Percentiles rank a stretch among this genome's conserved stretches.
phyloP scores from a whole-genome alignment of 73 alveolate species.

The Durusdinium trenchii region DNA sequence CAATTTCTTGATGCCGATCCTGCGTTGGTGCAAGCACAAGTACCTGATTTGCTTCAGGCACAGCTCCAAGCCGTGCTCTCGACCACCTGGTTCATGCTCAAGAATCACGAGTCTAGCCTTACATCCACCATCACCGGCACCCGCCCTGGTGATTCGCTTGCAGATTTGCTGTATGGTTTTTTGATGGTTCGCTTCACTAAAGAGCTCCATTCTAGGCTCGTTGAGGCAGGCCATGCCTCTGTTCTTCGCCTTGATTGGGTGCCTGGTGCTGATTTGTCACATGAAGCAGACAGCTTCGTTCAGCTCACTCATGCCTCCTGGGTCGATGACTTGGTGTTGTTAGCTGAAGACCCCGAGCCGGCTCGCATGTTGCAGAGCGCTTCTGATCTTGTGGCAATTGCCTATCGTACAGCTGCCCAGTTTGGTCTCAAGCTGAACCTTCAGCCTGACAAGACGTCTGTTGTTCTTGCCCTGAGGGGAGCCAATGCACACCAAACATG shows the following conservation, averaged over 20 bases:
- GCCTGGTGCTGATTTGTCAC: neutral
- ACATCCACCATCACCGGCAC: neutral
- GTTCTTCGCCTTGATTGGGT: neutral
- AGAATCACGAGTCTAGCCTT: neutral
- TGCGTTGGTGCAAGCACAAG: no score
- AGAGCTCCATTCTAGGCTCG: neutral
- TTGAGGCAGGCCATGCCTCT: neutral
- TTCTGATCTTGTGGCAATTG: neutral
- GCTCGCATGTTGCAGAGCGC: neutral
- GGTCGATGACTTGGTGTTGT: neutral
- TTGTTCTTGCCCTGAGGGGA: neutral
- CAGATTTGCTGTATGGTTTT: neutral
- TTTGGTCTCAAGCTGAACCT: neutral
- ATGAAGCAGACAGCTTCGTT: neutral
- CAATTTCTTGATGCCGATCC: no score
- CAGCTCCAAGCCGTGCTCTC: no score
- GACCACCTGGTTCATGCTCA: neutral
- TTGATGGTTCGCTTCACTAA: neutral
- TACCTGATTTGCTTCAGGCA: no score
- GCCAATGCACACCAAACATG: neutral
- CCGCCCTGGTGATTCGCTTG: neutral
- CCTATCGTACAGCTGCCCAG: neutral
- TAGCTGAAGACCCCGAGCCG: neutral
- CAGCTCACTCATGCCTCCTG: neutral
- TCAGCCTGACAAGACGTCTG: neutral